Percentiles rank a stretch among this genome's conserved stretches.
Conservation (phyloP, 225 moss, liverwort and hornwort species). For the Pseudoscleropodium purum region DNA sequence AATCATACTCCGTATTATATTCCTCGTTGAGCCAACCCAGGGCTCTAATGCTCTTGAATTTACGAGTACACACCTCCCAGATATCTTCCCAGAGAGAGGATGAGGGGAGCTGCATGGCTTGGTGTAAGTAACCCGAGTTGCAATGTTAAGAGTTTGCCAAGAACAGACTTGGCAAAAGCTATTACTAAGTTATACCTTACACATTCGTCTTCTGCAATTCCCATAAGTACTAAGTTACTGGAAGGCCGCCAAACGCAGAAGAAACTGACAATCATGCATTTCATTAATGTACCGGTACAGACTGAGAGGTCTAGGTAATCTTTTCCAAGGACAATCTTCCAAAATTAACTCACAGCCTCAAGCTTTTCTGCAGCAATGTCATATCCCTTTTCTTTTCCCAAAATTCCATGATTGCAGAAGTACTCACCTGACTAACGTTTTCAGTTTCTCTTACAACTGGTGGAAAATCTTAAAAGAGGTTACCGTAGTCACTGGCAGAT, state of each 20-base stretch:
- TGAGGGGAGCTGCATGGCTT: background rate
- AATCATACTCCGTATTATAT: background rate
- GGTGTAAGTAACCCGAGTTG: background rate
- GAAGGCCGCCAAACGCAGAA: slow-evolving; percentile 14
- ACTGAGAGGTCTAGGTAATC: background rate
- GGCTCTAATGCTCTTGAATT: background rate
- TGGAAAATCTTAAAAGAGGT: background rate
- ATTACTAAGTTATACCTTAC: background rate
- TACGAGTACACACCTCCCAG: background rate
- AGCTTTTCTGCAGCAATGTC: slow-evolving; percentile 7
- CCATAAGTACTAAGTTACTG: background rate
- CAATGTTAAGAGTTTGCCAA: background rate
- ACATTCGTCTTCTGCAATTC: slow-evolving; percentile 2
- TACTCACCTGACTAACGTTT: slow-evolving; percentile 10
- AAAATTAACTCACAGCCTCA: slow-evolving; percentile 4
- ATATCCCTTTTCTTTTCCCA: background rate
- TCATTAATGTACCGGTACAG: background rate
- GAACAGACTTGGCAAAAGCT: background rate
- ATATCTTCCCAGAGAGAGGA: background rate
- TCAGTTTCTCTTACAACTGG: slow-evolving; percentile 12
- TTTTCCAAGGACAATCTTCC: slow-evolving; percentile 14
- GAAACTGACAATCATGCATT: slow-evolving; percentile 20
- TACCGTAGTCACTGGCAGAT: background rate
- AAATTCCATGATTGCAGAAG: slow-evolving; percentile 32
- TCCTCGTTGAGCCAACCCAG: background rate